Evolutionary conservation across 2,329 filamentous ascomycete genomes (phyloP), one percentile per base, ranked within the genome.

Genomic region (Plectosphaerella plurivora): DNA sequence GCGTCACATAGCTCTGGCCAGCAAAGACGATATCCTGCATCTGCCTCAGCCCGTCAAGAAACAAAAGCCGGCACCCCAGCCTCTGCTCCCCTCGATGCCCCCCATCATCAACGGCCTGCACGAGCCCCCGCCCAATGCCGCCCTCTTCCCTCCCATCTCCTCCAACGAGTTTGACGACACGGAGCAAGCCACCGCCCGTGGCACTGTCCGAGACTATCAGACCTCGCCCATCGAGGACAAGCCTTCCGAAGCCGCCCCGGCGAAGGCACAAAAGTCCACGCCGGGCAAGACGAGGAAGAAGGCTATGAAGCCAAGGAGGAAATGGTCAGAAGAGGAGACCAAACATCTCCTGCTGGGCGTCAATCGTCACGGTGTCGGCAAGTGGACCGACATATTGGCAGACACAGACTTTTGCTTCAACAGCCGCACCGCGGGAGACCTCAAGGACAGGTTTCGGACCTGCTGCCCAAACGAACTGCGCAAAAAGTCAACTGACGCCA

Each of bases 391-490:
- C 52, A 87, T 87, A 33, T 67, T 86, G 22, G 81, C 84, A 48
- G 84, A 87, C 55, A 66, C 75, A 0, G 76, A 76, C 42, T 87
- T 84, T 61, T 73, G 65, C 11, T 87, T 87, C 68, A 82, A 84
- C 59, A 75, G 74, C 15, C 77, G 84, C 53, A 81, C 78, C 2
- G 81, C 82, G 4, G 81, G 81, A 9, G 83, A 87, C 60, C 64
- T 87, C 49, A 87, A 87, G 63, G 83, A 87, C 63, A 74, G 84
- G 12, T 87, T 86, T 61, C 75, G 83, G 48, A 87, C 83, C 4
- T 86, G 83, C 61, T 86, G 83, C 55, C 83, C 83, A 0, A 75
- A 77, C 35, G 83, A 86, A 63, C 71, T 86, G 37, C 76, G 79
- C 47, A 50, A 50, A 16, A 49, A 28, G 11, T 14, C 14, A 4